Conservation (phyloP, 108 stramenopile species). For the Nitzschia palea region DNA sequence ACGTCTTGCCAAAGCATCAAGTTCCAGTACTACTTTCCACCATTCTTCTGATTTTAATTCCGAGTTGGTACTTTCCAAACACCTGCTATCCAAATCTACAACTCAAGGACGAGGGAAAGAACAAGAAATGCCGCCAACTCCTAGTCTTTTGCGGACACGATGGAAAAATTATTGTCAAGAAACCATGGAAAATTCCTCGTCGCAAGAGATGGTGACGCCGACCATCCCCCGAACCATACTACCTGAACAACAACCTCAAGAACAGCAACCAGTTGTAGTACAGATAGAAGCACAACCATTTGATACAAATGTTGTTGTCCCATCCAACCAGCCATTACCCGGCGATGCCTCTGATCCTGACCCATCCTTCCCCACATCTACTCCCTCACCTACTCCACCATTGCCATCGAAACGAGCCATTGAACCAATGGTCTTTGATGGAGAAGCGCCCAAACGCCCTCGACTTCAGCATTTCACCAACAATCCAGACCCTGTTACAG, state of each 20-base stretch:
- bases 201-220: too few species aligned
- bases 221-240: too few species aligned
- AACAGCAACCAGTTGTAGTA: neutral
- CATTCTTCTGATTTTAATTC: neutral
- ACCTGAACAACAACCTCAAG: neutral
- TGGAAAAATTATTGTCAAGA: constrained; percentile 2
- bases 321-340: neutral
- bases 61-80: constrained; percentile 15
- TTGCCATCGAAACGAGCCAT: neutral
- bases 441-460: neutral
- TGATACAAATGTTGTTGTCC: constrained; percentile 29
- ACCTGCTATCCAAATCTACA: neutral
- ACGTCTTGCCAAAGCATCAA: neutral
- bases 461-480: neutral
- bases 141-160: neutral
- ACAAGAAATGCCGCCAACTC: neutral
- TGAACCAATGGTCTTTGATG: constrained; percentile 20
- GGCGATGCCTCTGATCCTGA: neutral
- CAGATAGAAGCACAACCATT: constrained; percentile 6
- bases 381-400: neutral
- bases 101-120: neutral
- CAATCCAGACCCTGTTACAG: neutral
- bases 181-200: too few species aligned
- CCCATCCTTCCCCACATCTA: neutral
- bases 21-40: neutral